phyloP scores from a whole-genome alignment of 768 basidiomycete species.

The Suillus hirtellus region DNA sequence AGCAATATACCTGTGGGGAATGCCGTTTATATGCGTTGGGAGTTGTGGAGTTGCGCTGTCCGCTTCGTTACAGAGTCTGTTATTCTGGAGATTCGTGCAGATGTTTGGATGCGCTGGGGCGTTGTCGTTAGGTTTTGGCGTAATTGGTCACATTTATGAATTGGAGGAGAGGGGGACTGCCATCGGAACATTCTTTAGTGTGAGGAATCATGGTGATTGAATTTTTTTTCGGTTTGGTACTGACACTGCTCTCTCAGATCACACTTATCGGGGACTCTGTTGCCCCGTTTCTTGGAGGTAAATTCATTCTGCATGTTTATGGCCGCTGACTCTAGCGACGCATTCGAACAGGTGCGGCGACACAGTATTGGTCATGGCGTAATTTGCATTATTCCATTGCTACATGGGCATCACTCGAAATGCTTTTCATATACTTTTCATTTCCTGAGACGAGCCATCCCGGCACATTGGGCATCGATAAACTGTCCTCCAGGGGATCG shows the following conservation, averaged over 20 bases:
- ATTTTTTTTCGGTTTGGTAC: background rate
- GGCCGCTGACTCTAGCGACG: background rate
- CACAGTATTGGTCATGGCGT: slow-evolving; percentile 69
- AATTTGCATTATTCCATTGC: slow-evolving; percentile 52
- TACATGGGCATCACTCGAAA: slow-evolving; percentile 38
- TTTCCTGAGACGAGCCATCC: slow-evolving; percentile 75
- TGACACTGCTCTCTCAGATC: slow-evolving; percentile 31
- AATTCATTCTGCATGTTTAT: background rate
- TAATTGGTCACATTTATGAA: slow-evolving; percentile 66
- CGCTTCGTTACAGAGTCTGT: slow-evolving; percentile 43
- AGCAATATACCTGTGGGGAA: slow-evolving; percentile 51
- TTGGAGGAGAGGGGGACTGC: slow-evolving; percentile 61
- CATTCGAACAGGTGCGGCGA: slow-evolving; percentile 39
- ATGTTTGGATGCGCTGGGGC: slow-evolving; percentile 63
- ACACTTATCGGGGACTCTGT: slow-evolving; percentile 60
- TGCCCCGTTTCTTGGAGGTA: slow-evolving; percentile 60
- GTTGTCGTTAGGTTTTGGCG: slow-evolving; percentile 53
- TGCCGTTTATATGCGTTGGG: slow-evolving; percentile 49
- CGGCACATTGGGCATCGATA: slow-evolving; percentile 54
- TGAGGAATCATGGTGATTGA: slow-evolving; percentile 27
- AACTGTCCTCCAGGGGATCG: slow-evolving; percentile 31
- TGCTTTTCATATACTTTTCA: slow-evolving; percentile 41
- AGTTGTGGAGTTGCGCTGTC: slow-evolving; percentile 60
- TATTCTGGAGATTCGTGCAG: slow-evolving; percentile 66
- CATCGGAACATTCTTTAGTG: slow-evolving; percentile 59